Evolutionary conservation across 768 basidiomycete species (phyloP).

Genomic region (Cystoderma amianthinum): DNA sequence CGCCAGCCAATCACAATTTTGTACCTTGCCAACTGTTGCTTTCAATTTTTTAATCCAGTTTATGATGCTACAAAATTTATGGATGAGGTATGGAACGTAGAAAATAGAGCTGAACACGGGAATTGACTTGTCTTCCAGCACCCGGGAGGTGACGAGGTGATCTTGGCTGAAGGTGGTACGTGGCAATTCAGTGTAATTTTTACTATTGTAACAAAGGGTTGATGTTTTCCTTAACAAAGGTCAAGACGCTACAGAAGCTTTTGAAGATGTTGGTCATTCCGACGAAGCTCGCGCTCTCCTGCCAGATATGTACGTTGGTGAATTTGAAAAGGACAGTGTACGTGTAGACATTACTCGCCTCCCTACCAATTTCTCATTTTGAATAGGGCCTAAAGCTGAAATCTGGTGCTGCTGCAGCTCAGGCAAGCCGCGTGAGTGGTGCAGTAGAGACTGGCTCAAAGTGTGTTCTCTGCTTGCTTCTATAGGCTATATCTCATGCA

Average conservation of each 20-base stretch:
- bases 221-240: slow-evolving; percentile 35
- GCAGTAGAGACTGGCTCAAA: slow-evolving; percentile 66
- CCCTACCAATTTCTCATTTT: slow-evolving; percentile 3
- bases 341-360: slow-evolving; percentile 17
- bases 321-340: slow-evolving; percentile 69
- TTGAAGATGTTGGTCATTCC: slow-evolving; percentile 99
- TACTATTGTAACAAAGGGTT: slow-evolving; percentile 4
- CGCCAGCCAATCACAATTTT: slow-evolving; percentile 25
- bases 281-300: slow-evolving; percentile 92
- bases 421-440: slow-evolving; percentile 33
- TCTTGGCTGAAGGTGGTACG: slow-evolving; percentile 86
- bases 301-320: slow-evolving; percentile 71
- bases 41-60: slow-evolving; percentile 40
- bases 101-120: not conserved
- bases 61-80: slow-evolving; percentile 92
- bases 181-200: slow-evolving; percentile 19
- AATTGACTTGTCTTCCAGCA: slow-evolving; percentile 45
- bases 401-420: slow-evolving; percentile 40
- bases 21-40: slow-evolving; percentile 26
- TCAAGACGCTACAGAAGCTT: slow-evolving; percentile 95
- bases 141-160: slow-evolving; percentile 97
- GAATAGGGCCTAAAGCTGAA: slow-evolving; percentile 46
- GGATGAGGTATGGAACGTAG: slow-evolving; percentile 65
- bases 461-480: slow-evolving; percentile 27
- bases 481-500: slow-evolving; percentile 8